These are phyloP conservation scores for Sanguinoderma infundibulare DNA, from an alignment of 1,284 basidiomycete genomes.

Conservation along the genomic window DNA sequence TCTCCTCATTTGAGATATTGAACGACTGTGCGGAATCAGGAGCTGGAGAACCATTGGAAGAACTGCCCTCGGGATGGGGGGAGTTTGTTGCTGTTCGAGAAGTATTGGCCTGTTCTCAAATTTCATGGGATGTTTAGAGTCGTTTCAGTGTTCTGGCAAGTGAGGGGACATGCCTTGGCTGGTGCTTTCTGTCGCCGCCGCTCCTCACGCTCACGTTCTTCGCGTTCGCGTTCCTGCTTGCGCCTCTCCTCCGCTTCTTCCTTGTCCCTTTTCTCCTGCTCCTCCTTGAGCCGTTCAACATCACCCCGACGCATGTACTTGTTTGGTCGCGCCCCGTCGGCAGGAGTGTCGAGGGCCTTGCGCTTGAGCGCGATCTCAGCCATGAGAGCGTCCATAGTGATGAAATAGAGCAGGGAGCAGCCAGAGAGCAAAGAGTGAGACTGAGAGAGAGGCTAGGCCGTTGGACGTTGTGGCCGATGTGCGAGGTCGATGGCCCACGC, in stretches of 20 bases:
- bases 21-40: constrained; percentile 62
- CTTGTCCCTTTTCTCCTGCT: constrained; percentile 58
- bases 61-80: constrained; percentile 36
- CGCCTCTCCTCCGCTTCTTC: constrained; percentile 48
- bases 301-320: constrained; percentile 93
- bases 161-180: constrained; percentile 47
- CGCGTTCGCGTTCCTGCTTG: constrained; percentile 35
- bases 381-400: constrained; percentile 81
- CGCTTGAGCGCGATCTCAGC: constrained; percentile 90
- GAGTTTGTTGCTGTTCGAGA: constrained; percentile 46
- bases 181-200: constrained; percentile 26
- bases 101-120: constrained; percentile 53
- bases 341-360: constrained; percentile 60
- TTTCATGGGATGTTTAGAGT: constrained; percentile 23
- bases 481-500: neutral
- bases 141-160: neutral
- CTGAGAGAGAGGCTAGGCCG: neutral
- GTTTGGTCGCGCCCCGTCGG: constrained; percentile 49
- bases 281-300: constrained; percentile 71
- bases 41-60: constrained; percentile 44
- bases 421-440: neutral
- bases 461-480: neutral
- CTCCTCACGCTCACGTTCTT: constrained; percentile 35
- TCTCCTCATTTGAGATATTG: constrained; percentile 95
- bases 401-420: neutral